A percentile compares a stretch with the other conserved stretches of the same genome.
These are phyloP conservation scores for Neofusicoccum sp. DNA, from an alignment of 2,329 filamentous ascomycete genomes.

Conservation along the genomic window DNA sequence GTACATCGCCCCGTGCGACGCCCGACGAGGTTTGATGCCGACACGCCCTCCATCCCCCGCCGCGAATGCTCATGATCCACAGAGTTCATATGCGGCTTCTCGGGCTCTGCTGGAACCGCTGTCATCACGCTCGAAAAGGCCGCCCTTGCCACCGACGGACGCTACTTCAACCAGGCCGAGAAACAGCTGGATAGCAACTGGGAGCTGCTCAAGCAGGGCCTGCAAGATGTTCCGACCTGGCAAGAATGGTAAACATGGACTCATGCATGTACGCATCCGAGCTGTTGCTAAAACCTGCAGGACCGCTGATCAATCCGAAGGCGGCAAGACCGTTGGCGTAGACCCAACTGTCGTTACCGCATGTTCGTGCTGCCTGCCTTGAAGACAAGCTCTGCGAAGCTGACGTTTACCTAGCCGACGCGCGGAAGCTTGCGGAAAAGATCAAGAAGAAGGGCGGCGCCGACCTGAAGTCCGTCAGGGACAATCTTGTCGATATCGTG, in stretches of 20 bases:
- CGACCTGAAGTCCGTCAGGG: constrained; percentile 69
- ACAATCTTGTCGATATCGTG: constrained; percentile 87
- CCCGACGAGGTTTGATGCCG: constrained; percentile 61
- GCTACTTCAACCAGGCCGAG: constrained; percentile 95
- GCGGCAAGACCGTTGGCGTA: constrained; percentile 84
- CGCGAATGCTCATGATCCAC: constrained; percentile 21
- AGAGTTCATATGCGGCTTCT: constrained; percentile 90
- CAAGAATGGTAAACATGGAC: constrained; percentile 73
- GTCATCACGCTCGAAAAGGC: constrained; percentile 84
- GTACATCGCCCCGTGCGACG: constrained; percentile 96
- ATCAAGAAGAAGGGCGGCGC: constrained; percentile 83
- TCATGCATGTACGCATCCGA: not conserved
- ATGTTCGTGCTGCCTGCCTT: constrained; percentile 35
- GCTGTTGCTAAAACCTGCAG: constrained; percentile 31
- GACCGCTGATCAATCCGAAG: constrained; percentile 77
- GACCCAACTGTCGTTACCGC: constrained; percentile 85
- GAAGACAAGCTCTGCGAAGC: not conserved
- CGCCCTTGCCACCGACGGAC: constrained; percentile 87
- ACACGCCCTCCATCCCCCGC: constrained; percentile 18
- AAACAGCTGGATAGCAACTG: constrained; percentile 91
- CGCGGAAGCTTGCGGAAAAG: constrained; percentile 75
- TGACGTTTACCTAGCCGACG: constrained; percentile 49
- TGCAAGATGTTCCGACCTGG: constrained; percentile 94
- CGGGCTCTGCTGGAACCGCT: constrained; percentile 89
- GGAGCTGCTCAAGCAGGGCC: constrained; percentile 85